These are phyloP conservation scores for Coniophora puteana DNA, from an alignment of 1,284 basidiomycete species.

Conservation along the genomic window DNA sequence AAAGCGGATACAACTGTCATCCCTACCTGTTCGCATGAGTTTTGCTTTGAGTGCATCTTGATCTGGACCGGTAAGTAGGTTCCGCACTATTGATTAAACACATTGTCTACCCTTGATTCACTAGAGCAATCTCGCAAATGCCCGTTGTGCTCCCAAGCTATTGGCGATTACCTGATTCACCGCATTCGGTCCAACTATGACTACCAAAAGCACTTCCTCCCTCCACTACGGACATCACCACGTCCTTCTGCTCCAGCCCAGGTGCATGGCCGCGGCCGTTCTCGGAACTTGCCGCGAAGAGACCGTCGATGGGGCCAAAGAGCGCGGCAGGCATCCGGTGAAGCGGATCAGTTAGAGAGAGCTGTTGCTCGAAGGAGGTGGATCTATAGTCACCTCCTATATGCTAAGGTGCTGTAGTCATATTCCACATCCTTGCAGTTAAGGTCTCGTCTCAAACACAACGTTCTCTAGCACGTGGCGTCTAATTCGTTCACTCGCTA, in stretches of 20 bases:
- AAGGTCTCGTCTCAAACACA: constrained; percentile 2
- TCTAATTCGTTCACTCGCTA: constrained; percentile 81
- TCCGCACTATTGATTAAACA: neutral
- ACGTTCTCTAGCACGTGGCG: constrained; percentile 68
- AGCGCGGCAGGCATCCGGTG: constrained; percentile 48
- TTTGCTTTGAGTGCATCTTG: constrained; percentile 85
- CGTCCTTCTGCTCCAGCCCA: constrained; percentile 31
- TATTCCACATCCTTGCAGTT: neutral
- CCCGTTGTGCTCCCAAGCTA: constrained; percentile 74
- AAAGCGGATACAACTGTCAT: constrained; percentile 77
- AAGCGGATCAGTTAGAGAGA: constrained; percentile 60
- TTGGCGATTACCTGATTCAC: constrained; percentile 76
- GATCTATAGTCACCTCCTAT: constrained; percentile 73
- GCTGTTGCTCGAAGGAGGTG: constrained; percentile 55
- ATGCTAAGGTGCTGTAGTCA: constrained; percentile 60
- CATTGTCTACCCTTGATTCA: constrained; percentile 2
- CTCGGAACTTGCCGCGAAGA: constrained; percentile 32
- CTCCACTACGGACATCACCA: constrained; percentile 58
- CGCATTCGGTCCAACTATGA: constrained; percentile 72
- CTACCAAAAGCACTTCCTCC: constrained; percentile 77
- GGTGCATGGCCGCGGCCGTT: constrained; percentile 25
- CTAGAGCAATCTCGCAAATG: constrained; percentile 73
- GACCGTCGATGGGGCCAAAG: constrained; percentile 56
- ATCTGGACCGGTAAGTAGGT: constrained; percentile 71
- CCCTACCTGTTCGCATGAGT: constrained; percentile 81